phyloP scores from a whole-genome alignment of 257 asterid species.

The Thymus mandschuricus region DNA sequence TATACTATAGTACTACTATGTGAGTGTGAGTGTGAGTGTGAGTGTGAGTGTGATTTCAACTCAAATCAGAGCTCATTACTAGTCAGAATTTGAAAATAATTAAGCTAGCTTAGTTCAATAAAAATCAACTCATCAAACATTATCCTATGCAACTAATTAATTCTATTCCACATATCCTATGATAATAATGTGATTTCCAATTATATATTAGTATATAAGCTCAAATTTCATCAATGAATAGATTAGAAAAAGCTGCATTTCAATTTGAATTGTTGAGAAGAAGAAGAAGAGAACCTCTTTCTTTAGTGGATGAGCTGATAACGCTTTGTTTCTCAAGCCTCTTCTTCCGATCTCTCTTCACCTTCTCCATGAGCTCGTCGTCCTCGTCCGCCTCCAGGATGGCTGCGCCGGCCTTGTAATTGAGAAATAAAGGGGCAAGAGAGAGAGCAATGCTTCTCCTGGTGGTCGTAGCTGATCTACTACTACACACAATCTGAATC shows the following conservation, averaged over 20 bases:
- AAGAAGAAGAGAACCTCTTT: constrained; percentile 56
- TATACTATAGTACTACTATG: too few relatives aligned
- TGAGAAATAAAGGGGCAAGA: constrained; percentile 20
- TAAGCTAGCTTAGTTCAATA: too few relatives aligned
- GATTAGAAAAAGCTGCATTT: neutral
- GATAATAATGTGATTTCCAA: too few relatives aligned
- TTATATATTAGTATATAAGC: too few relatives aligned
- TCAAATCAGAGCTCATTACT: too few relatives aligned
- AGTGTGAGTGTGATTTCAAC: neutral
- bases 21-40: too few relatives aligned
- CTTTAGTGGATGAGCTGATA: constrained; percentile 61
- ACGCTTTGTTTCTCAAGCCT: constrained; percentile 75
- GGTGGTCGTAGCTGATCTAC: constrained; percentile 37
- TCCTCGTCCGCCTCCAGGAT: constrained; percentile 93
- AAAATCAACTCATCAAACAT: neutral
- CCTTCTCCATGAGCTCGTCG: constrained; percentile 82
- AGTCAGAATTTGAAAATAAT: neutral
- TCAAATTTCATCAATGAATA: too few relatives aligned
- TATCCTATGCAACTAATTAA: neutral
- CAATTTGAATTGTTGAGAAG: neutral
- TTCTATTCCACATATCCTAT: neutral
- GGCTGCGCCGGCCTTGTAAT: constrained; percentile 65
- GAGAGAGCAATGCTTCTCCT: constrained; percentile 57
- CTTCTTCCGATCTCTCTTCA: constrained; percentile 83
- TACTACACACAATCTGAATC: constrained; percentile 43